phyloP scores from a whole-genome alignment of 306 rosid genomes.

The Vigna unguiculata region DNA sequence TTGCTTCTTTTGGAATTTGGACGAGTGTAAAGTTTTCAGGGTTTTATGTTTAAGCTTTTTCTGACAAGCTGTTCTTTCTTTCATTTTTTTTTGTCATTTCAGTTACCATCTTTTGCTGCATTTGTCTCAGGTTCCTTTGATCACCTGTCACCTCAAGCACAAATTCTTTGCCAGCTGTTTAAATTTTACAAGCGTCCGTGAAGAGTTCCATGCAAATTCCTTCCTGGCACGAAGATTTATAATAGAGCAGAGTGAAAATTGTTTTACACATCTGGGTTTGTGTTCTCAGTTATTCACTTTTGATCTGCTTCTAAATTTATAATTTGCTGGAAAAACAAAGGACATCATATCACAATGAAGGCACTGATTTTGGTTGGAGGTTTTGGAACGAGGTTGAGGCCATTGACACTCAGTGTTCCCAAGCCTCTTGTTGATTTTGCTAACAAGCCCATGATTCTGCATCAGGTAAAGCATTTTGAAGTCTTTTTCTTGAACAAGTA shows the following conservation, averaged over 20 bases:
- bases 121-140: conserved; percentile 30
- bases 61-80: conserved; percentile 15
- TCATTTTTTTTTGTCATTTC: not conserved
- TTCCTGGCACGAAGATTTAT: conserved; percentile 41
- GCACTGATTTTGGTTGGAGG: conserved; percentile 99
- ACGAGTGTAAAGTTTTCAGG: conserved; percentile 7
- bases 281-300: conserved; percentile 34
- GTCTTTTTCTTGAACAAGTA: conserved; percentile 28
- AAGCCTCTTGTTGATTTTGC: conserved; percentile 99
- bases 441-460: conserved; percentile 99
- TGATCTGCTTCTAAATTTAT: conserved; percentile 39
- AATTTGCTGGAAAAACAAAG: conserved; percentile 53
- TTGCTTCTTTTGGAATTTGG: conserved; percentile 27
- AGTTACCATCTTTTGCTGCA: conserved; percentile 34
- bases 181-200: conserved; percentile 27
- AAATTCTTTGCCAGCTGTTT: conserved; percentile 40
- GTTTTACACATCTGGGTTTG: conserved; percentile 31
- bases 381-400: conserved; percentile 99
- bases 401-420: conserved; percentile 96
- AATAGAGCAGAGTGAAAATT: conserved; percentile 22
- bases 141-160: conserved; percentile 41
- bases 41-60: conserved; percentile 39
- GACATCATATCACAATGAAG: conserved; percentile 74
- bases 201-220: conserved; percentile 35
- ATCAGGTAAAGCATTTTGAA: conserved; percentile 72